phyloP scores from a whole-genome alignment of 768 basidiomycete species.

The Clitopilus hobsonii region DNA sequence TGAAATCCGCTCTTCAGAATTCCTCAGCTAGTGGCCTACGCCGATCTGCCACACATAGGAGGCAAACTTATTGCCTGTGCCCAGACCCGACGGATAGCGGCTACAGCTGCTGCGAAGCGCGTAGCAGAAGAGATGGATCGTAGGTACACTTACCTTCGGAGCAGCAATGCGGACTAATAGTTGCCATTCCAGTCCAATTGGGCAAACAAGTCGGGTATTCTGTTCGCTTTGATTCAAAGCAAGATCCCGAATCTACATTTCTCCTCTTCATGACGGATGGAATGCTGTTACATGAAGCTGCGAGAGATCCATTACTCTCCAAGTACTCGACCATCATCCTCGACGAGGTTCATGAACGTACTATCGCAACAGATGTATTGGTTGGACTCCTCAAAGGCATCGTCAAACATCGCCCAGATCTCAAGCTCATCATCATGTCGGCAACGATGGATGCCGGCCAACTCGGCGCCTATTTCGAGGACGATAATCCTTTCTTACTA shows the following conservation, averaged over 20 bases:
- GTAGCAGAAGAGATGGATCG: constrained; percentile 99
- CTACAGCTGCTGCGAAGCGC: constrained; percentile 97
- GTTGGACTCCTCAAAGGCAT: constrained; percentile 94
- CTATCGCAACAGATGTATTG: constrained; percentile 94
- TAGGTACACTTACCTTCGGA: constrained; percentile 31
- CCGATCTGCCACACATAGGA: constrained; percentile 86
- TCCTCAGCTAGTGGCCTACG: constrained; percentile 93
- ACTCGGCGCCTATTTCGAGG: constrained; percentile 88
- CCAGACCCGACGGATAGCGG: constrained; percentile 92
- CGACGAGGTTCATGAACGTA: constrained; percentile 98
- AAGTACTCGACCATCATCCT: constrained; percentile 99
- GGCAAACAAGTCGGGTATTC: constrained; percentile 97
- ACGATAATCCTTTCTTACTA: constrained; percentile 53
- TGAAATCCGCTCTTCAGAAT: constrained; percentile 50
- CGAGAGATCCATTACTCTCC: constrained; percentile 89
- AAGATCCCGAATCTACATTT: constrained; percentile 84
- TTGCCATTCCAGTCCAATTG: constrained; percentile 60
- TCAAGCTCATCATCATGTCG: constrained; percentile 98
- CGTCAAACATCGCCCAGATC: constrained; percentile 73
- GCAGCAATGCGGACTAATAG: neutral
- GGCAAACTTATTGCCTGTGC: constrained; percentile 95
- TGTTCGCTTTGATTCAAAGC: constrained; percentile 98
- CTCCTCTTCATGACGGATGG: constrained; percentile 99
- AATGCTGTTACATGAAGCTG: constrained; percentile 98
- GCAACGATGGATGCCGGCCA: constrained; percentile 96